A percentile compares a stretch with the other conserved stretches of the same genome.
Conservation (phyloP, 805 yeast species). For the Kazachstania kunashirensis region DNA sequence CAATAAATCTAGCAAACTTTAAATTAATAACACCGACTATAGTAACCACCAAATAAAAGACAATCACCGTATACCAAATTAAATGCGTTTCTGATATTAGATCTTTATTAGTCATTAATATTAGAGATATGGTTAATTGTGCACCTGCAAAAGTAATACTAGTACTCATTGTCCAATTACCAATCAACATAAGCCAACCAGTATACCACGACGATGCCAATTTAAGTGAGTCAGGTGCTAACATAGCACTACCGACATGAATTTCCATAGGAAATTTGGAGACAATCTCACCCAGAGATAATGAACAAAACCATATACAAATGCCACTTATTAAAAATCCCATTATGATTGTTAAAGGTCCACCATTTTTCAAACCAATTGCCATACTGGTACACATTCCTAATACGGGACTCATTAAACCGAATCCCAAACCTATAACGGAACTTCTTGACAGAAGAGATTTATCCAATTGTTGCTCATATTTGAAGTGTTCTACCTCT, state of each 20-base stretch:
- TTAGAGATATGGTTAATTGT: slow-evolving; percentile 57
- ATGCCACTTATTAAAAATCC: slow-evolving; percentile 64
- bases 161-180: slow-evolving; percentile 70
- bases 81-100: slow-evolving; percentile 43
- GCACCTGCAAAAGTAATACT: slow-evolving; percentile 70
- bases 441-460: slow-evolving; percentile 55
- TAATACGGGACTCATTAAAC: slow-evolving; percentile 74
- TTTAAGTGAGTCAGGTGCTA: slow-evolving; percentile 51
- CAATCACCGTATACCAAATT: slow-evolving; percentile 41
- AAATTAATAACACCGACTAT: slow-evolving; percentile 56
- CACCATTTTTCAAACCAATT: slow-evolving; percentile 66
- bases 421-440: slow-evolving; percentile 68
- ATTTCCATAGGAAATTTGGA: slow-evolving; percentile 71
- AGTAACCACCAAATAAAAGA: slow-evolving; percentile 47
- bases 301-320: slow-evolving; percentile 53
- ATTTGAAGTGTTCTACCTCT: slow-evolving; percentile 60
- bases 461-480: slow-evolving; percentile 61
- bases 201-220: slow-evolving; percentile 61
- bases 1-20: slow-evolving; percentile 49
- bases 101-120: slow-evolving; percentile 51
- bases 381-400: slow-evolving; percentile 68
- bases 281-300: slow-evolving; percentile 67
- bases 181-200: slow-evolving; percentile 66
- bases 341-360: slow-evolving; percentile 62
- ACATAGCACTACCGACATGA: slow-evolving; percentile 66